Evolutionary conservation across 106 monocot genomes (phyloP).

Genomic region (Dendrobium chrysotoxum): DNA sequence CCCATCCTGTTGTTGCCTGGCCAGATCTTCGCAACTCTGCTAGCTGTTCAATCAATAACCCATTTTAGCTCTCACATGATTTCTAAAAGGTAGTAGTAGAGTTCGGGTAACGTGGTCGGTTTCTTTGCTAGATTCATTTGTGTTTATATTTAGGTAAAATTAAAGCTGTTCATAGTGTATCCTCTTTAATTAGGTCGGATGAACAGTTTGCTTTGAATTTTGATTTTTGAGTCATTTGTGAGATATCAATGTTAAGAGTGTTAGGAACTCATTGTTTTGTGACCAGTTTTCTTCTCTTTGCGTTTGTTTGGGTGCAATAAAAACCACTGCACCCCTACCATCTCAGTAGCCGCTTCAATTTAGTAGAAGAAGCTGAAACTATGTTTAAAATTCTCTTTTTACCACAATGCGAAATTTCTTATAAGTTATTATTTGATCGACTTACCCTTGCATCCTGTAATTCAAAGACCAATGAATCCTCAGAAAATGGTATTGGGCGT

Average conservation of each 20-base stretch:
- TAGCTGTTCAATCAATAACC: constrained; percentile 36
- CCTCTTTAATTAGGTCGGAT: no score
- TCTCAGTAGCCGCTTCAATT: no score
- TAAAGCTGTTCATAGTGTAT: background rate
- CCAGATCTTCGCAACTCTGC: constrained; percentile 55
- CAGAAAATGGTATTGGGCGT: constrained; percentile 69
- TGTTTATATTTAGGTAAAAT: background rate
- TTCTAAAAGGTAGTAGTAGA: background rate
- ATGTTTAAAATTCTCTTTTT: no score
- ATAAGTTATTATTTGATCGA: background rate
- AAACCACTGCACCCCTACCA: no score
- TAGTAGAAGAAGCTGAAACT: no score
- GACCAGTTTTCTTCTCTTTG: no score
- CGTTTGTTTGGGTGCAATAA: no score
- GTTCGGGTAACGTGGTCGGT: background rate
- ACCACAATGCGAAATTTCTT: no score
- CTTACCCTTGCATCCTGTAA: constrained; percentile 86
- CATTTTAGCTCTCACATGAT: background rate
- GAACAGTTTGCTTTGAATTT: no score
- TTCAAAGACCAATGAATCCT: constrained; percentile 69
- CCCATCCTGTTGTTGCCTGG: constrained; percentile 35
- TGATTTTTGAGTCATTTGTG: no score
- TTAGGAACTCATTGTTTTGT: no score
- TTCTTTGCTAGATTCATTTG: background rate
- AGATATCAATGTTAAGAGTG: no score